These are phyloP conservation scores for Aureobasidium sp. DNA, from an alignment of 2,329 filamentous ascomycete genomes.

Conservation along the genomic window DNA sequence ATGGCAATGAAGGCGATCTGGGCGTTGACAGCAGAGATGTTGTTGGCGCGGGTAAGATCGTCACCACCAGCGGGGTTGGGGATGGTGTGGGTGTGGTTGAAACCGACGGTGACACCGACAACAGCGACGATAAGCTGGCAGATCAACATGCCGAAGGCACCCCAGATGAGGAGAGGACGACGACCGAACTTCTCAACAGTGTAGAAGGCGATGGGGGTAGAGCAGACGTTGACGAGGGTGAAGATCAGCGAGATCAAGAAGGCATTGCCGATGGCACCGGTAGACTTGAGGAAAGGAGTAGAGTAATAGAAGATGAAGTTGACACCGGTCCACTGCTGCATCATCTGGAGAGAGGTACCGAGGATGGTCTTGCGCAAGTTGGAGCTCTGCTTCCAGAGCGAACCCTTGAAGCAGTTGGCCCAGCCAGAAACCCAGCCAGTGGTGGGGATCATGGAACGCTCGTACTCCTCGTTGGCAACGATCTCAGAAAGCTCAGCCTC, in stretches of 20 bases:
- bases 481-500: conserved; percentile 75
- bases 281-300: conserved; percentile 72
- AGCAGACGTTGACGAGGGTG: conserved; percentile 78
- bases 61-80: conserved; percentile 24
- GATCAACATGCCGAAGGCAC: conserved; percentile 72
- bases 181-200: conserved; percentile 75
- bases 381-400: conserved; percentile 43
- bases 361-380: conserved; percentile 40
- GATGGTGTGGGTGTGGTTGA: conserved; percentile 25
- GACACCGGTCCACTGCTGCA: conserved; percentile 64
- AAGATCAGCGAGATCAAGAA: conserved; percentile 82
- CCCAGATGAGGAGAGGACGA: conserved; percentile 68
- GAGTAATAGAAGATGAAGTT: conserved; percentile 80
- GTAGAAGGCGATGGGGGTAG: conserved; percentile 81
- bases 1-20: conserved; percentile 85
- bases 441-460: conserved; percentile 58
- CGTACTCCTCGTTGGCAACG: conserved; percentile 81
- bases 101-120: conserved; percentile 36
- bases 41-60: conserved; percentile 35
- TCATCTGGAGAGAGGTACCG: conserved; percentile 41
- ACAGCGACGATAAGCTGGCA: conserved; percentile 85
- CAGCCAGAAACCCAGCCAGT: conserved; percentile 59
- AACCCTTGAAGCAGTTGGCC: conserved; percentile 54
- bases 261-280: conserved; percentile 64
- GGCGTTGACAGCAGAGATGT: conserved; percentile 40